Evolutionary conservation across 2,329 filamentous ascomycete genomes (phyloP).

Genomic region (Aspergillus niger): DNA sequence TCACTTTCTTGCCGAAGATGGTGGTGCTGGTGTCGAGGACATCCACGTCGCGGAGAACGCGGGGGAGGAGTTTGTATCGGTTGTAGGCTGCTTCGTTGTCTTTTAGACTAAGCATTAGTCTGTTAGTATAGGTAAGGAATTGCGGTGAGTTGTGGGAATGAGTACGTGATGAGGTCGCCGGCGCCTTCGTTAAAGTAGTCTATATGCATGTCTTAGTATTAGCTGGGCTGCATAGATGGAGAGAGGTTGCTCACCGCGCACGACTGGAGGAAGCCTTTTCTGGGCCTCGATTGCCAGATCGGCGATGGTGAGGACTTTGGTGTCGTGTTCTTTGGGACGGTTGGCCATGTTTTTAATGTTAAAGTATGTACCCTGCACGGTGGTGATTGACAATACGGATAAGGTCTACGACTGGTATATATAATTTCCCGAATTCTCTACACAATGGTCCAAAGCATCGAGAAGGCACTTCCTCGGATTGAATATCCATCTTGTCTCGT

Average conservation of each 20-base stretch:
- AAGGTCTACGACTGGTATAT: not conserved
- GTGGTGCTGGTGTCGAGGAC: slow-evolving; percentile 3
- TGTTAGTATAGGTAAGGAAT: not conserved
- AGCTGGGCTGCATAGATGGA: not conserved
- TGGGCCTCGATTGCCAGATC: slow-evolving; percentile 5
- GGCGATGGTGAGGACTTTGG: slow-evolving; percentile 10
- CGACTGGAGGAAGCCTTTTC: not conserved
- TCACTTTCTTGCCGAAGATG: slow-evolving; percentile 6
- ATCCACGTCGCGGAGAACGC: slow-evolving; percentile 11
- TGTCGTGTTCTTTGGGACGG: not conserved
- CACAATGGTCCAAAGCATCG: not conserved
- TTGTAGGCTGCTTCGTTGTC: slow-evolving; percentile 13
- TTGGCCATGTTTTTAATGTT: not conserved
- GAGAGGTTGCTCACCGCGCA: not conserved
- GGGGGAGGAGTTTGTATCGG: slow-evolving; percentile 11
- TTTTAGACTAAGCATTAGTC: not conserved
- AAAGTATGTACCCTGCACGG: no score
- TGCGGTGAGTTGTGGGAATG: not conserved
- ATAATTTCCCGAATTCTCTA: not conserved
- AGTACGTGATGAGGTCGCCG: slow-evolving; percentile 11
- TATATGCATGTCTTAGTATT: not conserved
- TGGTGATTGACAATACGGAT: not conserved
- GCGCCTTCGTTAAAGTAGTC: slow-evolving; percentile 14
- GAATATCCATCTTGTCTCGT: not conserved
- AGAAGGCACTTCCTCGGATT: not conserved